Conservation (phyloP, 1,139 yeast species). For the Suhomyces panamericanus region DNA sequence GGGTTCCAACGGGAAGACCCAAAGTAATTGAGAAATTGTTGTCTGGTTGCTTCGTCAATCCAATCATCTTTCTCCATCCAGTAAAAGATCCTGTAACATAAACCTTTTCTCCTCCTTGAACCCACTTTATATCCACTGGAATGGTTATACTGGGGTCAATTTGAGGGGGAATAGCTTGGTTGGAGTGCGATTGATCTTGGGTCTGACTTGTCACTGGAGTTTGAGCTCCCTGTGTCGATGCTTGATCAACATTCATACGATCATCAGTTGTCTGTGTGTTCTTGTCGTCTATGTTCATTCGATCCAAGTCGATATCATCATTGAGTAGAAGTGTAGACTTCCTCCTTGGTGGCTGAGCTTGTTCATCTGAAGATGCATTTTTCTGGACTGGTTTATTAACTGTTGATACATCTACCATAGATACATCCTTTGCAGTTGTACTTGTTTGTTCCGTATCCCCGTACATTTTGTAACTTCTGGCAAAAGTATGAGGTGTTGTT, state of each 20-base stretch:
- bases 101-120: slow-evolving; percentile 90
- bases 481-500: no score
- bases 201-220: slow-evolving; percentile 6
- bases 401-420: slow-evolving; percentile 46
- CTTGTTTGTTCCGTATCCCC: slow-evolving; percentile 5
- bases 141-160: slow-evolving; percentile 23
- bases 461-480: slow-evolving; percentile 5
- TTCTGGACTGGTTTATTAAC: slow-evolving; percentile 5
- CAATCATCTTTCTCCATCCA: slow-evolving; percentile 54
- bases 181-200: slow-evolving; percentile 18
- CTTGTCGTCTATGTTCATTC: slow-evolving; percentile 32
- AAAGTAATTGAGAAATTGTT: slow-evolving; percentile 40
- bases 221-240: slow-evolving; percentile 8
- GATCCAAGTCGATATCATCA: slow-evolving; percentile 42
- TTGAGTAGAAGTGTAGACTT: slow-evolving; percentile 44
- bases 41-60: slow-evolving; percentile 51
- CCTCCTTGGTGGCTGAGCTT: slow-evolving; percentile 36
- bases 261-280: slow-evolving; percentile 7
- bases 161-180: slow-evolving; percentile 10
- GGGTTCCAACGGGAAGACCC: slow-evolving; percentile 51
- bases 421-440: slow-evolving; percentile 31
- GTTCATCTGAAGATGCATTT: slow-evolving; percentile 15
- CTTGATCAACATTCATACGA: slow-evolving; percentile 8
- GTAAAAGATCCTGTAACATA: slow-evolving; percentile 53
- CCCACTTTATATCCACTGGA: slow-evolving; percentile 87